These are phyloP conservation scores for Neurospora terricola DNA, from an alignment of 495 filamentous ascomycete species.

Conservation along the genomic window DNA sequence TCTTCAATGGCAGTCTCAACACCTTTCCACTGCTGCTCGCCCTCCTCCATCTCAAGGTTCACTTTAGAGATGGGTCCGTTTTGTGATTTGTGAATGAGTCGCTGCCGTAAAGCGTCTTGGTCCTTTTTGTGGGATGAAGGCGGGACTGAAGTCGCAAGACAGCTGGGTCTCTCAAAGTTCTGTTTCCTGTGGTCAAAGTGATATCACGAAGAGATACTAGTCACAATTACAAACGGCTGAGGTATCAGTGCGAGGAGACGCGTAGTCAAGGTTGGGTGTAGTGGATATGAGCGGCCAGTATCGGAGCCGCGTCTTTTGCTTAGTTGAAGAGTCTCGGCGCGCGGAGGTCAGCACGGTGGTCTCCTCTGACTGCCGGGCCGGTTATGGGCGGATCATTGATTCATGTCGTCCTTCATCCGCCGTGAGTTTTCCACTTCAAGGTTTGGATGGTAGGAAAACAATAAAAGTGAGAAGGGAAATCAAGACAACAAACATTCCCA, in stretches of 20 bases:
- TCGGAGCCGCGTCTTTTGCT: background rate
- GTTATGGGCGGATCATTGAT: background rate
- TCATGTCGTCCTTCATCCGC: background rate
- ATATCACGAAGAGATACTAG: background rate
- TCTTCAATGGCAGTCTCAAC: conserved; percentile 56
- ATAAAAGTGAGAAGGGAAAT: background rate
- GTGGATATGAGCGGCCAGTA: background rate
- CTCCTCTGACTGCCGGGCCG: background rate
- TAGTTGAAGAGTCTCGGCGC: background rate
- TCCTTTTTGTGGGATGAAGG: background rate
- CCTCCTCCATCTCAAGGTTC: conserved; percentile 14
- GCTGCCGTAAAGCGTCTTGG: background rate
- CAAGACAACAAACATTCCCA: background rate
- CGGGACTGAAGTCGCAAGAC: background rate
- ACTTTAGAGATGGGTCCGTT: background rate
- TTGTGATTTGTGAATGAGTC: background rate
- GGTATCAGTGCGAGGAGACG: background rate
- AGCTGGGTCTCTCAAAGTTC: background rate
- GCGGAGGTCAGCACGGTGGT: background rate
- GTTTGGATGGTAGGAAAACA: background rate
- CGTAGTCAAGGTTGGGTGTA: background rate
- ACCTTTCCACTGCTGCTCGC: conserved; percentile 39
- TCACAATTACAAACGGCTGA: background rate
- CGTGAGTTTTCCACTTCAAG: background rate
- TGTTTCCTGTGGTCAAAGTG: background rate